These are phyloP conservation scores for Cephalotrichum gorgonifer DNA, from an alignment of 2,329 filamentous ascomycete genomes.

Conservation along the genomic window DNA sequence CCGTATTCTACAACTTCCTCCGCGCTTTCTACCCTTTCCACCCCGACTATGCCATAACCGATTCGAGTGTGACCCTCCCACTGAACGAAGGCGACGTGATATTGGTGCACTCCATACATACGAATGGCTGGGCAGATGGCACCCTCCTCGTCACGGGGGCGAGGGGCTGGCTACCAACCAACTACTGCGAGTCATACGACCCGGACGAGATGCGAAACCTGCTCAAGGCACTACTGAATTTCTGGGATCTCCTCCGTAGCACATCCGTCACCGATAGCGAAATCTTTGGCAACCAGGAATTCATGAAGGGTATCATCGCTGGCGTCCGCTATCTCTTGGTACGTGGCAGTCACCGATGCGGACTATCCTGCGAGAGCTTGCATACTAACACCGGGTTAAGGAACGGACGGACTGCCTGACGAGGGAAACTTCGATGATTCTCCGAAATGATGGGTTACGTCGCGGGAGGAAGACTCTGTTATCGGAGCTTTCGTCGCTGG, in stretches of 20 bases:
- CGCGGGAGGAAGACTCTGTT: slow-evolving; percentile 78
- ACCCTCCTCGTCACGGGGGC: slow-evolving; percentile 78
- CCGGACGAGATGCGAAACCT: slow-evolving; percentile 77
- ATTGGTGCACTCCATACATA: slow-evolving; percentile 90
- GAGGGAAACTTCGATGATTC: slow-evolving; percentile 65
- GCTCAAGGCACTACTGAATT: slow-evolving; percentile 75
- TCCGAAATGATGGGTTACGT: slow-evolving; percentile 64
- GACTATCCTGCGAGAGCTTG: background rate
- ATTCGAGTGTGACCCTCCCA: slow-evolving; percentile 78
- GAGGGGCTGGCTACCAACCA: slow-evolving; percentile 92
- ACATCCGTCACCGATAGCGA: slow-evolving; percentile 64
- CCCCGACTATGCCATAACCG: slow-evolving; percentile 64
- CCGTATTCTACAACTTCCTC: slow-evolving; percentile 86
- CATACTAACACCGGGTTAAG: slow-evolving; percentile 29
- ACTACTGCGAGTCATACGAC: slow-evolving; percentile 94
- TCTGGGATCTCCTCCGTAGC: slow-evolving; percentile 82
- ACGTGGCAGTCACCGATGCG: slow-evolving; percentile 26
- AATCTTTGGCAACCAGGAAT: slow-evolving; percentile 83
- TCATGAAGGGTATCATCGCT: slow-evolving; percentile 87
- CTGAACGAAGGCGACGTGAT: slow-evolving; percentile 87
- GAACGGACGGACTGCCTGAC: slow-evolving; percentile 84
- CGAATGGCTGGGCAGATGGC: slow-evolving; percentile 96
- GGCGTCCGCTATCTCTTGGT: slow-evolving; percentile 85
- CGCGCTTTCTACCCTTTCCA: slow-evolving; percentile 91
- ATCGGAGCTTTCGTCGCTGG: slow-evolving; percentile 78